Evolutionary conservation across 768 basidiomycete genomes (phyloP), one percentile per base, ranked within the genome.

Genomic region (Podaxis sp.): DNA sequence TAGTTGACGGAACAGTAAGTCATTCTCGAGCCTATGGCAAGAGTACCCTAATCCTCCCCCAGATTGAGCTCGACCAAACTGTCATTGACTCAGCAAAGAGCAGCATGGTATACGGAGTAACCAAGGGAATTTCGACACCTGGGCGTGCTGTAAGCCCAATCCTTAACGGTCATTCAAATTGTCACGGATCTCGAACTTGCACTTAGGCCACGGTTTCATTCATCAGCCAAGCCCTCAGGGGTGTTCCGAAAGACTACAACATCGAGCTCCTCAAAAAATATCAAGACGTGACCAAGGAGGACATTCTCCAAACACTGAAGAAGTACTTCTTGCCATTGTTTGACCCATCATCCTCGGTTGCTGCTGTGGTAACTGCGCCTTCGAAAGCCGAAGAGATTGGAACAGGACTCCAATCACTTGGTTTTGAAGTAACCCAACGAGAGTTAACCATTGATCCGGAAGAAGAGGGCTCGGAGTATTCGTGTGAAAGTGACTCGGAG

Each of bases 31-130:
- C 23, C 48, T 7, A 13, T 42, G 3, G 25, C 40, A 25, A 23
- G 32, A 14, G 18, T 1, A 21, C 55, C 37, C 14, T 61, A 37
- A 35, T 7, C 28, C 18, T 18, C 13, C 46, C 16, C 23, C 56
- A 98, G 95, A 85, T 96, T 65, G 79, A 82, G 42, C 76, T 99
- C 7, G 90, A 93, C 40, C 82, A 87, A 56, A 88, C 90, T 0
- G 85, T 86, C 7, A 74, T 98, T 38, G 95, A 98, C 65, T 90
- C 92, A 0, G 93, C 95, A 4, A 94, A 96, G 77, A 95, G 92
- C 64, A 90, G 86, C 51, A 88, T 97, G 63, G 95, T 97, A 3
- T 98, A 87, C 67, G 79, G 80, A 6, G 89, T 95, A 9, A 85
- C 95, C 0, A 85, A 86, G 68, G 79, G 82, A 48, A 90, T 96